phyloP scores from a whole-genome alignment of 1,139 yeast genomes.

The Nematodospora anomalae region DNA sequence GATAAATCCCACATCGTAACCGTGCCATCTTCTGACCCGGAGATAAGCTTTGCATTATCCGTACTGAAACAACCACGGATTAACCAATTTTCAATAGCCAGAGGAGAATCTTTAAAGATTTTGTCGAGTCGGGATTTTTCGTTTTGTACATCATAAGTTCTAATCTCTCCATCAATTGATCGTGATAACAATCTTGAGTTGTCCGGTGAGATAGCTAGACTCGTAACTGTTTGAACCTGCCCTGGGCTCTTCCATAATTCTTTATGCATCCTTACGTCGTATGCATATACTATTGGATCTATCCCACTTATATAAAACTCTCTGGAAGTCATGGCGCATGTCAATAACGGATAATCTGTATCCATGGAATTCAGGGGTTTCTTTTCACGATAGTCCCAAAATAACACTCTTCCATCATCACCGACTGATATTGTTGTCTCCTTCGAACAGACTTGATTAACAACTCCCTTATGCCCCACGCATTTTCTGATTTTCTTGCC shows the following conservation, averaged over 20 bases:
- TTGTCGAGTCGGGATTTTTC: conserved; percentile 20
- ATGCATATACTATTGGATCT: conserved; percentile 60
- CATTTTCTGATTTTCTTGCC: conserved; percentile 57
- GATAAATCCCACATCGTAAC: conserved; percentile 63
- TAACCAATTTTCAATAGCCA: conserved; percentile 54
- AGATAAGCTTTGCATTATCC: conserved; percentile 38
- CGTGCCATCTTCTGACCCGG: conserved; percentile 66
- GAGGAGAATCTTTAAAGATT: conserved; percentile 59
- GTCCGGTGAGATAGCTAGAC: conserved; percentile 50
- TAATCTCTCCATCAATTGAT: conserved; percentile 57
- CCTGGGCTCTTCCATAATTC: conserved; percentile 46
- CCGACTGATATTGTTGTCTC: conserved; percentile 50
- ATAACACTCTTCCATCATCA: conserved; percentile 60
- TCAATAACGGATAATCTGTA: conserved; percentile 57
- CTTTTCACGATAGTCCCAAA: conserved; percentile 69
- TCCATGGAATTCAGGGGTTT: conserved; percentile 34
- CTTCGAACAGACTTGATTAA: conserved; percentile 50
- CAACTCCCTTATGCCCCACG: conserved; percentile 50
- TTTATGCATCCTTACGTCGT: conserved; percentile 47
- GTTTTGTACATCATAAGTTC: conserved; percentile 53
- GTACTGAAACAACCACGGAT: conserved; percentile 49
- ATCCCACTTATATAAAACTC: conserved; percentile 65
- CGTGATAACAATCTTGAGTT: conserved; percentile 54
- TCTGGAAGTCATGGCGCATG: conserved; percentile 43
- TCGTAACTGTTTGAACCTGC: conserved; percentile 54